These are phyloP conservation scores for Colletotrichum zoysiae DNA, from an alignment of 2,329 filamentous ascomycete species.

Conservation along the genomic window DNA sequence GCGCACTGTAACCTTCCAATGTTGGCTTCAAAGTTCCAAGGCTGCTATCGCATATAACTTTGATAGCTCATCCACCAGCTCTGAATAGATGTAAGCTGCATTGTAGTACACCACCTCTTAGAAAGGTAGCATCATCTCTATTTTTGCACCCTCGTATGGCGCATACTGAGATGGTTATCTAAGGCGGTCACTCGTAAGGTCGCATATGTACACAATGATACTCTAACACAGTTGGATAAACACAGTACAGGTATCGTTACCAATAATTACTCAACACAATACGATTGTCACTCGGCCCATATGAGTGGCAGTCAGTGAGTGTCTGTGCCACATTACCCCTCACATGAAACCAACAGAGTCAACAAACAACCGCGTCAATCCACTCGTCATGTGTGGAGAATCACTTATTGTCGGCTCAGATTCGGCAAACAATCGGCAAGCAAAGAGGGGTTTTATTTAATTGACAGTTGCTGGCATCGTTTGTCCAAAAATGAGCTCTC, in stretches of 20 bases:
- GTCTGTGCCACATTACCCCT: slow-evolving; percentile 3
- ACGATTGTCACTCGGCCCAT: too few relatives aligned
- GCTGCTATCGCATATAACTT: too few relatives aligned
- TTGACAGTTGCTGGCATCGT: neutral
- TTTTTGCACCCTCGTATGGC: neutral
- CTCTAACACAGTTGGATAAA: too few relatives aligned
- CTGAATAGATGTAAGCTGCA: too few relatives aligned
- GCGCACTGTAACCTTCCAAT: neutral
- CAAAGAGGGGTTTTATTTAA: neutral
- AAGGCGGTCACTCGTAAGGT: too few relatives aligned
- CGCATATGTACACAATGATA: too few relatives aligned
- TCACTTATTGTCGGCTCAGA: neutral
- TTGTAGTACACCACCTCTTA: too few relatives aligned
- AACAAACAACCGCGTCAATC: neutral
- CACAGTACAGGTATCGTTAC: too few relatives aligned
- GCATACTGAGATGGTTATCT: too few relatives aligned
- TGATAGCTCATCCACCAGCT: too few relatives aligned
- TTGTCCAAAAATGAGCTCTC: too few relatives aligned
- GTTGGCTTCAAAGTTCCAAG: neutral
- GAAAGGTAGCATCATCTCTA: neutral
- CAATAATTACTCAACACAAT: too few relatives aligned
- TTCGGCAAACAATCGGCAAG: neutral
- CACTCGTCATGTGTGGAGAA: neutral
- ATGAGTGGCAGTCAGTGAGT: neutral
- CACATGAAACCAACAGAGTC: neutral